Conservation (phyloP, 148 eudicot genomes). For the Arbutus unedo region DNA sequence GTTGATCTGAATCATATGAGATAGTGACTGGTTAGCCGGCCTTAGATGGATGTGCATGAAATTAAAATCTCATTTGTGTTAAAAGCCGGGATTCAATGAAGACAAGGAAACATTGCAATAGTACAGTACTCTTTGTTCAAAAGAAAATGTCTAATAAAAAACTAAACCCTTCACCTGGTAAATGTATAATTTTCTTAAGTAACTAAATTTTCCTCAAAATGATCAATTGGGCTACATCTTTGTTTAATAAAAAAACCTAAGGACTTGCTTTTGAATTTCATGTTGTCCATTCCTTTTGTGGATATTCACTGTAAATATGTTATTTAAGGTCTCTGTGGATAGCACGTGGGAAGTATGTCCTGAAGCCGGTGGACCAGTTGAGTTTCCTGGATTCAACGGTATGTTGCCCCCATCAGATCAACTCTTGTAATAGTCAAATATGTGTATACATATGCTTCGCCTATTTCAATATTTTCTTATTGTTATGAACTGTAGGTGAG, state of each 20-base stretch:
- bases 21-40: not conserved
- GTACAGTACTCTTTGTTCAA: not conserved
- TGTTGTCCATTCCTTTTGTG: not conserved
- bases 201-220: not conserved
- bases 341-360: constrained; percentile 89
- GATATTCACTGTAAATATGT: not conserved
- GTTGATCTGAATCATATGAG: not conserved
- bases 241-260: not conserved
- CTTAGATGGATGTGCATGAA: not conserved
- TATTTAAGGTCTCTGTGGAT: constrained; percentile 79
- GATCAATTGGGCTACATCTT: not conserved
- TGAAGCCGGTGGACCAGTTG: constrained; percentile 75
- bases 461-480: not conserved
- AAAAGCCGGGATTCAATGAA: not conserved
- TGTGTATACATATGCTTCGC: not conserved
- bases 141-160: not conserved
- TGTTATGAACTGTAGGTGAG: constrained; percentile 53
- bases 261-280: not conserved
- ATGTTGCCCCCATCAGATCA: constrained; percentile 7
- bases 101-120: not conserved
- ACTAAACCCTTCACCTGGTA: not conserved
- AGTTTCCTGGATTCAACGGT: constrained; percentile 89
- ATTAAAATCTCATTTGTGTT: not conserved
- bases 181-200: not conserved
- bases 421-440: not conserved